These are phyloP conservation scores for Kwoniella sp. DNA, from an alignment of 768 basidiomycete genomes.

Conservation along the genomic window DNA sequence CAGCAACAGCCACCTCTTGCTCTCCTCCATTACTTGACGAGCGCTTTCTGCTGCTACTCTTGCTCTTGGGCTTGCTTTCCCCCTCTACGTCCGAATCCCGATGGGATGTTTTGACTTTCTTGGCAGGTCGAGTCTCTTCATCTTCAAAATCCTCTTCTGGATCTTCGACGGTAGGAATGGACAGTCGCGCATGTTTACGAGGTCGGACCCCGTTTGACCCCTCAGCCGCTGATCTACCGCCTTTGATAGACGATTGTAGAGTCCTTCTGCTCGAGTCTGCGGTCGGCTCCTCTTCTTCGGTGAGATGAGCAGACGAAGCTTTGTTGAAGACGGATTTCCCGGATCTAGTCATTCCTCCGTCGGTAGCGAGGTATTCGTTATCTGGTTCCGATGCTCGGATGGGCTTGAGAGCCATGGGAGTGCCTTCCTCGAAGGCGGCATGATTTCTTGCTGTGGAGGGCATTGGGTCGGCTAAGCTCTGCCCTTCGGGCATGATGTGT, in stretches of 20 bases:
- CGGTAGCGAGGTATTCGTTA: no score
- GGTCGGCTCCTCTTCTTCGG: neutral
- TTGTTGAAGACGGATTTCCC: neutral
- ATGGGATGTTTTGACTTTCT: neutral
- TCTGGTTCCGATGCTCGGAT: no score
- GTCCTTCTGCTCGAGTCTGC: neutral
- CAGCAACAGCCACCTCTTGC: neutral
- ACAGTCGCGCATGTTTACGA: neutral
- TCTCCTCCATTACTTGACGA: neutral
- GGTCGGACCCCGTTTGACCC: neutral
- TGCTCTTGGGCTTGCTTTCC: neutral
- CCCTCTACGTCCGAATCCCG: neutral
- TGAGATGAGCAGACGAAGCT: neutral
- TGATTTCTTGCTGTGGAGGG: no score
- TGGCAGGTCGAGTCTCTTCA: neutral
- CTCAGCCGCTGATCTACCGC: neutral
- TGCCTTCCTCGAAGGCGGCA: no score
- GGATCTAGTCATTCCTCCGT: neutral
- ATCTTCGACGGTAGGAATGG: neutral
- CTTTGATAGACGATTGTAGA: neutral
- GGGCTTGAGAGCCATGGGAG: no score
- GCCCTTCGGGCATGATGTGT: neutral
- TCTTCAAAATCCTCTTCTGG: neutral
- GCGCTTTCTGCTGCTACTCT: neutral
- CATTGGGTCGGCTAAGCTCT: neutral